Evolutionary conservation across 805 yeast species (phyloP), one percentile per base, ranked within the genome.

Genomic region (Metschnikowia continentalis): DNA sequence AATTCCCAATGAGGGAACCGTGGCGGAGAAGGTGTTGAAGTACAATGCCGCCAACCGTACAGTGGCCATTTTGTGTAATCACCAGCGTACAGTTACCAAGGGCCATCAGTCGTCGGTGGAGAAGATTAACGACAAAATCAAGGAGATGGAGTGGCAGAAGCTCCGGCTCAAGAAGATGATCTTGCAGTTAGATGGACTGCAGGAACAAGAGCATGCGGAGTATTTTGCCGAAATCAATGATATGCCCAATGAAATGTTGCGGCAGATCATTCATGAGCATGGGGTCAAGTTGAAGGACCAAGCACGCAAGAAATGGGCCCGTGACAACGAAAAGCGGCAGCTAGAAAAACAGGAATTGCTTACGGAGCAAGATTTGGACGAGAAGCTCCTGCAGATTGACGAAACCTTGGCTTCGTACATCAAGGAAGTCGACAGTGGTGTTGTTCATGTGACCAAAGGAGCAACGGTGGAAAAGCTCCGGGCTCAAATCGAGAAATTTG

Each of bases 1-100:
- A 61, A 90, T 92, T 58, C 78, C 85, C n/a, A 87, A 89, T 65
- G 86, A 82, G 63, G 97, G 97, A 26, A 82, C 96, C 0, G 86
- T 89, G 3, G 85, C 87, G 22, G 97, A 91, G 65, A 92, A 90
- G 61, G 84, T 91, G 47, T 84, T 91, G 50, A 83, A 81, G 54
- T 91, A 86, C 69, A 91, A 92, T 69, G 97, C 97, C 19, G 98
- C 98, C 1, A 91, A 91, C 66, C 81, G 97, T 68, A 86, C 92
- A 2, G 98, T 91, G 52, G 98, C 98, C 5, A 90, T 91, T 54
- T 74, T 91, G 61, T 91, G 98, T 86, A 91, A 91, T 76, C 98
- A 91, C 79, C 98, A 91, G 77, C 84, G 97, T 69, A 82, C 96
- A 17, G 90, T 91, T 8, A 80, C 90, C 46, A 92, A 91, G 65